Base-by-base conservation (phyloP, 805 yeast genomes). In the Lipomyces sp. region DNA sequence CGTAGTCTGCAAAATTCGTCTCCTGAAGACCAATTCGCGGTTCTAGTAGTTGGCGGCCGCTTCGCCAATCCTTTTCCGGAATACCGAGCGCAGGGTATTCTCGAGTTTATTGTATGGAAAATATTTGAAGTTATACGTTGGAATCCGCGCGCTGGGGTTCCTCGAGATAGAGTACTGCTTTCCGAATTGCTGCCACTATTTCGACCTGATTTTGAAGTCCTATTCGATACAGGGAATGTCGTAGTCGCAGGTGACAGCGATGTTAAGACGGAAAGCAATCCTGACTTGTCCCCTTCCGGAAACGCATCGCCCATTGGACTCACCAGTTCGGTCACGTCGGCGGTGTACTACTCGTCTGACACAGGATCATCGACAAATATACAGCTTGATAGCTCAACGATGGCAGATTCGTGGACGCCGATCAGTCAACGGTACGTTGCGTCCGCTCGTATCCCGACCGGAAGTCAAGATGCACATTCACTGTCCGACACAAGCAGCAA, bases 1-100 rank as follows among this genome's bases (percentile, higher is more conserved):
- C 13, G 15, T 32, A 61, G 67, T 29, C 57, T 57, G 34, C 59
- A 37, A 34, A 24, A 57, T 29, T 53, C 71, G 2, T 34, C 69
- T 24, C 71, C 71, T 11, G 62, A 58, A 42, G 65, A 63, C n/a
- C 71, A 68, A 42, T 68, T 53, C 34, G 67, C 67, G 6, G 59
- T 65, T 15, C 62, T 68, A 2, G 64, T 68, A 11, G 63, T 68
- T 15, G 83, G 84, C 24, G 97, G 98, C 8, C 81, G 92, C 72
- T 94, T 85, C 78, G 95, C 91, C 65, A 94, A 94, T 73, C 98
- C 98, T 1, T 94, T 94, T 75, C 83, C 84, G 18, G 97, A 94
- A 75, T 94, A 94, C 75, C 82, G 98, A 60, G 89, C 92, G 5
- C 98, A 93, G 77, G 92, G 97, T 0, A 81, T 91, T 7, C 90